Evolutionary conservation across 2,329 filamentous ascomycete genomes (phyloP), one percentile per base, ranked within the genome.

Genomic region (Fusarium sp.): DNA sequence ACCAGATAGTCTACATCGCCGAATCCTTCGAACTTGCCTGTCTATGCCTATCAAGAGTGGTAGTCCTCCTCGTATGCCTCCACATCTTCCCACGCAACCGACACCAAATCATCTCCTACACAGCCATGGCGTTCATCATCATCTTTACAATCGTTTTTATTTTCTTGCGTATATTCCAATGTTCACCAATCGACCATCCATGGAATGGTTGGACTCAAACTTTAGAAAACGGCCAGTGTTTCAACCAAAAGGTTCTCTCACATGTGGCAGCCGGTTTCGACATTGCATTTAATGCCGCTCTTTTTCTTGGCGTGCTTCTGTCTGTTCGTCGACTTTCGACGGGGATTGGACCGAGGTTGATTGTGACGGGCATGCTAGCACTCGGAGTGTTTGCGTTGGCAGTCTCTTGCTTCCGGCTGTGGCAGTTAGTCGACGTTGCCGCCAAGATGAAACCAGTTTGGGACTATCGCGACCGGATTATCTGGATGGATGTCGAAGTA

Each of bases 201-300:
- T 81, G 83, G 27, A 42, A 73, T 16, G 73, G 71, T 5, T 80
- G 78, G 79, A 35, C 58, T 7, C 24, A 60, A 8, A 50, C 69
- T 16, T 47, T 56, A 22, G 67, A 31, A n/a, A 56, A 45, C 4
- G 58, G 59, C 31, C 60, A 69, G 24, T 80, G 79, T 57, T 58
- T 79, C 27, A 62, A 76, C 20, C 57, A 75, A n/a, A 65, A 74
- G 27, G 31, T 61, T 10, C 81, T 87, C 16, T 82, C 84, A 35
- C 85, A 86, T 76, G 77, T 82, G 24, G 84, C 83, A 37, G 84
- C 85, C 1, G 81, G 78, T 1, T 81, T 88, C 56, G 86, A 87
- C 70, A 85, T 87, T n/a, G 79, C 79, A 4, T 82, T 87, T 29
- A 87, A 88, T 71, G 66, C 83, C 37, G 82, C 82, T 73, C 81